Percentiles rank a stretch among this genome's conserved stretches.
Evolutionary conservation across 768 basidiomycete genomes (phyloP).

Genomic region (Trametes sanguinea): DNA sequence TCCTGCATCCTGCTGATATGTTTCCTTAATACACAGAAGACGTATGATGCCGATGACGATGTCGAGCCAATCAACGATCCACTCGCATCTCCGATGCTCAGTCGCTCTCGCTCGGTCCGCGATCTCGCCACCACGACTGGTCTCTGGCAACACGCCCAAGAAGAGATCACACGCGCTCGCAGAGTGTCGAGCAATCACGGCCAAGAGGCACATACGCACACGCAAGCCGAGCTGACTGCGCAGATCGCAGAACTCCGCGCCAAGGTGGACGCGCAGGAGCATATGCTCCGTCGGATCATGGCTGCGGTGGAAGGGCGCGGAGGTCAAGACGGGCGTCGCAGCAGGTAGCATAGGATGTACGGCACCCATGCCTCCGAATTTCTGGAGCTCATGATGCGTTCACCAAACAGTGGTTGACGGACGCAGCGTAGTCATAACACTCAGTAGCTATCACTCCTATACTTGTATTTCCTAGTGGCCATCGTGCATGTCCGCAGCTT

Average conservation of each 20-base stretch:
- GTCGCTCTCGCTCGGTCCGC: constrained; percentile 10
- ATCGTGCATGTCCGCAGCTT: no score
- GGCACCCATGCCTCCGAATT: no score
- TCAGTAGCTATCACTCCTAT: no score
- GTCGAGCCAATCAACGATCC: constrained; percentile 19
- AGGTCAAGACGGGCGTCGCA: constrained; percentile 12
- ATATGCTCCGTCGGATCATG: constrained; percentile 43
- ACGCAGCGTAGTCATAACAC: no score
- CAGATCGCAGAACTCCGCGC: constrained; percentile 62
- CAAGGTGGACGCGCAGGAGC: constrained; percentile 61
- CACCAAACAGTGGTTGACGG: no score
- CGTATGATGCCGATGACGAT: constrained; percentile 16
- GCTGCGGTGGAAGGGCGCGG: constrained; percentile 31
- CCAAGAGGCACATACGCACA: constrained; percentile 23
- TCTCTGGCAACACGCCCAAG: constrained; percentile 20
- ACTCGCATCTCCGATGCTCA: constrained; percentile 22
- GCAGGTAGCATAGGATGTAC: constrained; percentile 5
- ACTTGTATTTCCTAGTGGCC: no score
- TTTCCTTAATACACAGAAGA: constrained; percentile 1
- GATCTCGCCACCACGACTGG: constrained; percentile 12
- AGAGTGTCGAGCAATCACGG: constrained; percentile 13
- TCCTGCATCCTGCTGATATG: neutral
- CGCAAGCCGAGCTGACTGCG: constrained; percentile 48
- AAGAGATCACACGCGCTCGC: constrained; percentile 14
- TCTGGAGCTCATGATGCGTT: no score